Evolutionary conservation across 202 grass and related monocot genomes (phyloP).

Genomic region (Carex sylvatica): DNA sequence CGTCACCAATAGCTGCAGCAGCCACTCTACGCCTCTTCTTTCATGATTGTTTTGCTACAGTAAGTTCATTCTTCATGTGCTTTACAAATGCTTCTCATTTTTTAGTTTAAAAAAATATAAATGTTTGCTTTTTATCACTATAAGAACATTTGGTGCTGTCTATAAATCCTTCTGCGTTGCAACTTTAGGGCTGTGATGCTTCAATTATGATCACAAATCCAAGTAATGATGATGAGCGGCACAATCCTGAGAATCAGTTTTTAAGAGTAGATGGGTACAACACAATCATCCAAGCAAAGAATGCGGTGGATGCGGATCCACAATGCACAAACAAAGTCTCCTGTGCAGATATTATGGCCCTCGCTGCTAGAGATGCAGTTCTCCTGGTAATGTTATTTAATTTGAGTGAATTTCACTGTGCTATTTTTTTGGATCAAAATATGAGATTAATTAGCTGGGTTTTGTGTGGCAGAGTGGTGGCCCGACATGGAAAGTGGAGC

Average conservation of each 20-base stretch:
- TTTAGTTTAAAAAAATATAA: background rate
- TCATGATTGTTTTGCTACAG: slow-evolving; percentile 30
- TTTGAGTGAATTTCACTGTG: background rate
- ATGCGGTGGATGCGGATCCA: slow-evolving; percentile 53
- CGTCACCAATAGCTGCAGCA: background rate
- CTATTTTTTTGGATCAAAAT: background rate
- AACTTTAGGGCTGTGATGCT: slow-evolving; percentile 68
- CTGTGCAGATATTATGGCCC: slow-evolving; percentile 76
- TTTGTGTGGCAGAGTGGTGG: slow-evolving; percentile 38
- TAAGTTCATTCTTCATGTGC: background rate
- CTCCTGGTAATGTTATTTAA: slow-evolving; percentile 40
- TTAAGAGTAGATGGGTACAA: slow-evolving; percentile 68
- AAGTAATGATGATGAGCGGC: slow-evolving; percentile 45
- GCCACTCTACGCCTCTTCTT: slow-evolving; percentile 31
- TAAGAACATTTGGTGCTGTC: background rate
- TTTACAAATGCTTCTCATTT: background rate
- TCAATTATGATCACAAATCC: slow-evolving; percentile 57
- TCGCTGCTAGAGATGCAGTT: slow-evolving; percentile 74
- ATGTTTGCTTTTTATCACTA: background rate
- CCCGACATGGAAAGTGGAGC: slow-evolving; percentile 60
- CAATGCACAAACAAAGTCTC: slow-evolving; percentile 65
- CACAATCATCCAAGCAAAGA: slow-evolving; percentile 64
- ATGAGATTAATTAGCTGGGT: background rate
- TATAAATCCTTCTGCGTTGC: background rate
- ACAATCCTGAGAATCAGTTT: slow-evolving; percentile 48